A percentile compares a stretch with the other conserved stretches of the same genome.
Evolutionary conservation across 495 filamentous ascomycete species (phyloP).

Genomic region (Aspergillus diversus): DNA sequence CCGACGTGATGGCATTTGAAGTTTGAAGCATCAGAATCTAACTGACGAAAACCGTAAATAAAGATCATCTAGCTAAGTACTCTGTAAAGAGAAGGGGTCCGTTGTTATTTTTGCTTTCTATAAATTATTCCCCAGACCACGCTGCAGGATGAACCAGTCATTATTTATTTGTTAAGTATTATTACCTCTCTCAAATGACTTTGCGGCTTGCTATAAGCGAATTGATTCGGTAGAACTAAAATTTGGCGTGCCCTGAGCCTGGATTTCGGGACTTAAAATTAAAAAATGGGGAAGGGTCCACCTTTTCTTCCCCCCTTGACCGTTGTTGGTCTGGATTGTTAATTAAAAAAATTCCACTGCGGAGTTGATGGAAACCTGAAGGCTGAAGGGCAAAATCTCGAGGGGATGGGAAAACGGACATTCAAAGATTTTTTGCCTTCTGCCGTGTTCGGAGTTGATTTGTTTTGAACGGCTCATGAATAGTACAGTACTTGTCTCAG

Average conservation of each 20-base stretch:
- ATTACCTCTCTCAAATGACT: neutral
- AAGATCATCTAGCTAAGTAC: neutral
- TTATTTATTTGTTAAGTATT: neutral
- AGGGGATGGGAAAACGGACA: too few relatives aligned
- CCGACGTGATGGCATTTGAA: neutral
- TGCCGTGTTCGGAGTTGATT: too few relatives aligned
- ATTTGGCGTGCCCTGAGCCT: neutral
- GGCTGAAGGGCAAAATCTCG: too few relatives aligned
- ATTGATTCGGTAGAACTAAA: neutral
- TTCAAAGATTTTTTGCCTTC: too few relatives aligned
- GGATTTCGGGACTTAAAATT: neutral
- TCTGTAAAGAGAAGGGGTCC: neutral
- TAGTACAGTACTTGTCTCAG: too few relatives aligned
- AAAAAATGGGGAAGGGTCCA: neutral
- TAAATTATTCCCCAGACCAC: neutral
- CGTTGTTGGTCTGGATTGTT: neutral
- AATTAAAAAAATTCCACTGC: neutral
- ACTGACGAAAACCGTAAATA: neutral
- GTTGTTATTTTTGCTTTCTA: neutral
- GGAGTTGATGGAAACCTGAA: too few relatives aligned
- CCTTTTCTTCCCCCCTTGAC: neutral
- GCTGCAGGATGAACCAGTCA: neutral
- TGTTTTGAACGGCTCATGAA: too few relatives aligned
- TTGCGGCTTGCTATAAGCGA: neutral
- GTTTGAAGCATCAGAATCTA: neutral